These are phyloP conservation scores for Mortierella sp. DNA, from an alignment of 371 early-diverging fungal genomes.

Conservation along the genomic window DNA sequence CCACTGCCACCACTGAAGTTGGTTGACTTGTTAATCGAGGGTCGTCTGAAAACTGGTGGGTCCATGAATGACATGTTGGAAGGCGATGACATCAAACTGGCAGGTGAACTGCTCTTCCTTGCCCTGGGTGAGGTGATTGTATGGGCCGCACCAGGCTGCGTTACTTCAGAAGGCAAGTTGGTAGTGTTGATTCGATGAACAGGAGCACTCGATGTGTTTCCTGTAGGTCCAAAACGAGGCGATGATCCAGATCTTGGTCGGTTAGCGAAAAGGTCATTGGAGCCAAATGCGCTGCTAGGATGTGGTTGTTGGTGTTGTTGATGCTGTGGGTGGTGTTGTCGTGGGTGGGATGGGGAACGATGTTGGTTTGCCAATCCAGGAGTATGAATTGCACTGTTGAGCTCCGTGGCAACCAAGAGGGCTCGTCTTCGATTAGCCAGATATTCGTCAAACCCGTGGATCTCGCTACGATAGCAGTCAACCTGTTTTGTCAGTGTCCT, in stretches of 20 bases:
- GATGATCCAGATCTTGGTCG: too few relatives aligned
- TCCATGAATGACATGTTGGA: constrained; percentile 49
- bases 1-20: background rate
- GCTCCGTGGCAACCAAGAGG: constrained; percentile 58
- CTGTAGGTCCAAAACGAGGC: constrained; percentile 9
- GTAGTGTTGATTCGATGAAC: constrained; percentile 17
- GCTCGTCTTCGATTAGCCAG: constrained; percentile 66
- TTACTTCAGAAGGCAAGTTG: constrained; percentile 17
- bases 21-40: constrained; percentile 6
- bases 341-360: constrained; percentile 23
- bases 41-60: constrained; percentile 21
- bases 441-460: constrained; percentile 64
- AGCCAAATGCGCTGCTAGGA: constrained; percentile 3
- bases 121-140: constrained; percentile 25
- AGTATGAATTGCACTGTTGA: constrained; percentile 54
- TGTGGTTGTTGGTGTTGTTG: constrained; percentile 18
- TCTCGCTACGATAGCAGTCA: constrained; percentile 74
- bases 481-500: constrained; percentile 73
- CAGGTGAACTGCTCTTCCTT: constrained; percentile 50
- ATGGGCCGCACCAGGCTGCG: constrained; percentile 1
- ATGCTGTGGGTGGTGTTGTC: constrained; percentile 18
- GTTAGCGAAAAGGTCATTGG: constrained; percentile 8
- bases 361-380: constrained; percentile 22
- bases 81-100: constrained; percentile 49
- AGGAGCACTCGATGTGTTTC: background rate